Evolutionary conservation across 2,329 filamentous ascomycete genomes (phyloP).

Genomic region (Xylaria digitata): DNA sequence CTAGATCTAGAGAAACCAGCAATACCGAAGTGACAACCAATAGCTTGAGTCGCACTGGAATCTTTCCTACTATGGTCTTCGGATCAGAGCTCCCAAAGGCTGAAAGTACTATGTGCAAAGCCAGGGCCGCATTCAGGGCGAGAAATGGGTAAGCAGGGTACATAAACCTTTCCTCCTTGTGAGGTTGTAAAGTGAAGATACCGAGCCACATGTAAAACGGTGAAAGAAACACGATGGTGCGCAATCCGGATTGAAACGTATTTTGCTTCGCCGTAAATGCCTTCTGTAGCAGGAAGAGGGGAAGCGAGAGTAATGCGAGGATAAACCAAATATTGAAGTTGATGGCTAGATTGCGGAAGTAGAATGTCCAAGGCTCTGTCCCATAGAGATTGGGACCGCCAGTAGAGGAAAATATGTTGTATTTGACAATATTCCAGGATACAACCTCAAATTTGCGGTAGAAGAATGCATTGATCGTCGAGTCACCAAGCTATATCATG

Average conservation of each 20-base stretch:
- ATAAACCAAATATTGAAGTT: slow-evolving; percentile 98
- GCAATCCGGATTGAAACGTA: slow-evolving; percentile 75
- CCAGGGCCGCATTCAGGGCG: slow-evolving; percentile 86
- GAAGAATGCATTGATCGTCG: slow-evolving; percentile 81
- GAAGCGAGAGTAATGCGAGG: slow-evolving; percentile 78
- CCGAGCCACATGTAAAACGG: slow-evolving; percentile 96
- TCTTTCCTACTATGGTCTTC: slow-evolving; percentile 73
- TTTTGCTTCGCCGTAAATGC: slow-evolving; percentile 69
- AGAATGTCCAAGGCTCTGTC: slow-evolving; percentile 97
- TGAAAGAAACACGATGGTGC: slow-evolving; percentile 79
- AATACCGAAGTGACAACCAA: slow-evolving; percentile 69
- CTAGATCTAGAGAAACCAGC: slow-evolving; percentile 72
- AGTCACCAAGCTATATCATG: slow-evolving; percentile 70
- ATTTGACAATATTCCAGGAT: slow-evolving; percentile 91
- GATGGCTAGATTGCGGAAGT: slow-evolving; percentile 86
- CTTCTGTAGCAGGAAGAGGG: slow-evolving; percentile 80
- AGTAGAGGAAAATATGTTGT: slow-evolving; percentile 88
- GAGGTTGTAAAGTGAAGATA: slow-evolving; percentile 91
- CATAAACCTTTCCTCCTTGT: slow-evolving; percentile 99
- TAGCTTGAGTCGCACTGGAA: slow-evolving; percentile 82
- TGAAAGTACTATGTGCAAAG: slow-evolving; percentile 81
- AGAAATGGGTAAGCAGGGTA: slow-evolving; percentile 94
- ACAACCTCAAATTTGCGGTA: slow-evolving; percentile 83
- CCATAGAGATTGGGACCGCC: slow-evolving; percentile 93
- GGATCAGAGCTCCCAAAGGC: slow-evolving; percentile 78